These are phyloP conservation scores for Sphaerulina populicola DNA, from an alignment of 2,329 filamentous ascomycete species.

Conservation along the genomic window DNA sequence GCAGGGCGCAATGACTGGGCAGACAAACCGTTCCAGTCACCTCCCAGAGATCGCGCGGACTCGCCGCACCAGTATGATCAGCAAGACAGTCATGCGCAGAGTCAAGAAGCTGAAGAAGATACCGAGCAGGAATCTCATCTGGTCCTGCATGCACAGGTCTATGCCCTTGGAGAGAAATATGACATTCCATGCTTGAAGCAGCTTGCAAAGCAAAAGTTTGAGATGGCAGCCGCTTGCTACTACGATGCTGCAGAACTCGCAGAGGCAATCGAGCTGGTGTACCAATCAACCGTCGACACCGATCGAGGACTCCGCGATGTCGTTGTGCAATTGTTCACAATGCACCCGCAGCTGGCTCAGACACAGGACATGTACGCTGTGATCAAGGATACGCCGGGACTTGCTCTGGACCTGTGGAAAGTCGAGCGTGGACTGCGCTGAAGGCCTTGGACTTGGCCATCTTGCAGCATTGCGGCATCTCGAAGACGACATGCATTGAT, in stretches of 20 bases:
- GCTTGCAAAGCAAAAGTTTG: conserved; percentile 41
- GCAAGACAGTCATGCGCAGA: conserved; percentile 33
- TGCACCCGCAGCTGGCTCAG: conserved; percentile 39
- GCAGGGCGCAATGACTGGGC: not conserved
- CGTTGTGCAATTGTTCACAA: conserved; percentile 42
- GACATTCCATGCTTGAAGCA: conserved; percentile 42
- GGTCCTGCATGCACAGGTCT: conserved; percentile 42
- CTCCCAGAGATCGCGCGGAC: conserved; percentile 7
- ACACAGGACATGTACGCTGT: conserved; percentile 40
- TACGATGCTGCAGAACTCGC: conserved; percentile 40
- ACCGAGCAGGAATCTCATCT: conserved; percentile 37
- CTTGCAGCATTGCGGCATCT: not conserved
- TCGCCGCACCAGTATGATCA: conserved; percentile 20
- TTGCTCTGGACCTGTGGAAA: conserved; percentile 44
- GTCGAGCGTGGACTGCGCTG: conserved; percentile 39
- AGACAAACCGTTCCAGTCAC: not conserved
- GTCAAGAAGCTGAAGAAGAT: conserved; percentile 31
- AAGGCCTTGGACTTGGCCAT: not conserved
- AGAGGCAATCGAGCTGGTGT: conserved; percentile 43
- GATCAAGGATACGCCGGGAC: conserved; percentile 40
- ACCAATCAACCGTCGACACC: conserved; percentile 43
- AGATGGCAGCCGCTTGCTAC: conserved; percentile 39
- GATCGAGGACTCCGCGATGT: conserved; percentile 44
- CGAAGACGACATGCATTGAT: not conserved
- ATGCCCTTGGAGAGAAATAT: conserved; percentile 46